Conservation (phyloP, 2,329 filamentous ascomycete species). For the Nemania serpens region DNA sequence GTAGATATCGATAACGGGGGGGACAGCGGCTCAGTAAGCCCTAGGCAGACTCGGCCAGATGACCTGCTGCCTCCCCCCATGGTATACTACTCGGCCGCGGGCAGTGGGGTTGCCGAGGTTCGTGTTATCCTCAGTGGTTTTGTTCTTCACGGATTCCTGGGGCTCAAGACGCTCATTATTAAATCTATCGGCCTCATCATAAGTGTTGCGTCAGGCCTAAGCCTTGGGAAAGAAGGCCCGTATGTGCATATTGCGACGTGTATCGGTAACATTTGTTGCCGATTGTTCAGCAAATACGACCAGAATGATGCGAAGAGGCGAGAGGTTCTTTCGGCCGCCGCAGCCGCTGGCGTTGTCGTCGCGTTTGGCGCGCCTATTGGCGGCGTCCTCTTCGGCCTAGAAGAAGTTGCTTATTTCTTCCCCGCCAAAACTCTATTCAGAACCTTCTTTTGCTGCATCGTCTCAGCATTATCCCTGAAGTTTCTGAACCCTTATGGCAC, state of each 20-base stretch:
- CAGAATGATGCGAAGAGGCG: conserved; percentile 91
- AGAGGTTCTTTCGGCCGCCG: conserved; percentile 90
- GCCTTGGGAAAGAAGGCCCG: conserved; percentile 90
- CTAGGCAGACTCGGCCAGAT: conserved; percentile 37
- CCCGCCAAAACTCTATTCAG: conserved; percentile 95
- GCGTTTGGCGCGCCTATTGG: conserved; percentile 89
- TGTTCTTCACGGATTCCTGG: conserved; percentile 93
- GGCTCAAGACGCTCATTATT: conserved; percentile 81
- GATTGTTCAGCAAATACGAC: conserved; percentile 93
- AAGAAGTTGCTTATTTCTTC: conserved; percentile 97
- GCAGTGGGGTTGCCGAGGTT: conserved; percentile 95
- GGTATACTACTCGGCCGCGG: conserved; percentile 94
- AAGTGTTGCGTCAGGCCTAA: conserved; percentile 89
- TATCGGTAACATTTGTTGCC: conserved; percentile 92
- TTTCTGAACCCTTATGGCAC: conserved; percentile 97
- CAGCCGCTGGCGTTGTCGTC: conserved; percentile 89
- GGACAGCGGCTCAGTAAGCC: conserved; percentile 51
- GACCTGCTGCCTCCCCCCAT: conserved; percentile 63
- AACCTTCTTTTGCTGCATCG: conserved; percentile 98
- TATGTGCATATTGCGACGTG: conserved; percentile 98
- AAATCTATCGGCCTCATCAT: conserved; percentile 84
- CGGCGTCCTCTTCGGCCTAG: conserved; percentile 88
- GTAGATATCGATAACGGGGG: conserved; percentile 49
- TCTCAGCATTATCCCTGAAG: conserved; percentile 87
- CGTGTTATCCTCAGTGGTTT: conserved; percentile 98